Evolutionary conservation across 148 eudicot genomes (phyloP).

Genomic region (Rheum nobile): DNA sequence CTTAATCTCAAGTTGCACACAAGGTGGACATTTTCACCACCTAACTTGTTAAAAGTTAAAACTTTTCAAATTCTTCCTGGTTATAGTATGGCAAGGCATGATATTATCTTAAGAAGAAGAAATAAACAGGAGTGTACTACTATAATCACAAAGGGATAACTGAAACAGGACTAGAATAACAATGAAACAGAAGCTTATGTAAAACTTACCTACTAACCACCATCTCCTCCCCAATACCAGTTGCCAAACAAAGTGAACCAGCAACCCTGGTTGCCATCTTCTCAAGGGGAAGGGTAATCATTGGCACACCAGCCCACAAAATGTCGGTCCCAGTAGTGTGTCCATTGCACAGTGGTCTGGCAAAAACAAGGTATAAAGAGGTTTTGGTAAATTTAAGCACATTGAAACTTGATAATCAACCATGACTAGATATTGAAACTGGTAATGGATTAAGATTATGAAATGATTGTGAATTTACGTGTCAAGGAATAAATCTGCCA

Average conservation of each 20-base stretch:
- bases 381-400: neutral
- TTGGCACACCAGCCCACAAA: constrained; percentile 98
- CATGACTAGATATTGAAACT: neutral
- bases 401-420: neutral
- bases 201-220: constrained; percentile 55
- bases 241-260: constrained; percentile 87
- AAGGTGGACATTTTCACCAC: neutral
- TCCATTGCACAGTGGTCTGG: constrained; percentile 91
- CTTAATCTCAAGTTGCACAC: neutral
- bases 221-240: constrained; percentile 92
- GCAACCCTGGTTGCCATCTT: constrained; percentile 98
- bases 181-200: neutral
- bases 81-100: neutral
- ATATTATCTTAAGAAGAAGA: neutral
- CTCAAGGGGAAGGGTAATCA: constrained; percentile 87
- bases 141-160: neutral
- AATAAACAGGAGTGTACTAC: neutral
- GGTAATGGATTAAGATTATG: neutral
- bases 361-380: constrained; percentile 4
- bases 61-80: no score
- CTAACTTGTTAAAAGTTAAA: no score
- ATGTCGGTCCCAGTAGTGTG: constrained; percentile 99
- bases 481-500: constrained; percentile 95
- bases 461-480: constrained; percentile 32
- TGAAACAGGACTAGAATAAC: neutral